Conservation (phyloP, 306 rosid genomes). For the Vigna radiata region DNA sequence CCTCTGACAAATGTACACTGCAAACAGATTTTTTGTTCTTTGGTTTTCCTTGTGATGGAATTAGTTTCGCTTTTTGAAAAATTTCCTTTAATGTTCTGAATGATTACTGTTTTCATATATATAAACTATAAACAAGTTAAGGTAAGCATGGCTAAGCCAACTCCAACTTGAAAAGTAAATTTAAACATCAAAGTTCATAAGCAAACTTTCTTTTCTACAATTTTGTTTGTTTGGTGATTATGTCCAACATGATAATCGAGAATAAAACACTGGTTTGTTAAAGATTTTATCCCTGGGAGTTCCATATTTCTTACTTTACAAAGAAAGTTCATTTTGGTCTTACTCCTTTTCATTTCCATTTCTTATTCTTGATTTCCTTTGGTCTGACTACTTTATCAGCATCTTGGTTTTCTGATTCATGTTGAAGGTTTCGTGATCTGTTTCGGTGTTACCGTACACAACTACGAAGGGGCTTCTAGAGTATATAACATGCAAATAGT, state of each 20-base stretch:
- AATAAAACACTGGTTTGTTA: not conserved
- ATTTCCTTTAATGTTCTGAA: not conserved
- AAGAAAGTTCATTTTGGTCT: constrained; percentile 3
- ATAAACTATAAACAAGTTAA: not conserved
- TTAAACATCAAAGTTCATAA: not conserved
- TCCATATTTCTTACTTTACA: not conserved
- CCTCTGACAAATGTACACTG: not conserved
- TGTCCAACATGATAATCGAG: not conserved
- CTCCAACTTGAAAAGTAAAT: not conserved
- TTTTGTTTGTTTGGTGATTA: not conserved
- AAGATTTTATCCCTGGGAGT: not conserved
- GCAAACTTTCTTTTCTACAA: not conserved
- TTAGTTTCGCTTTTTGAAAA: not conserved
- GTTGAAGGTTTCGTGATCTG: constrained; percentile 2
- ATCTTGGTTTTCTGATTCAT: no score
- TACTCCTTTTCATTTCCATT: not conserved
- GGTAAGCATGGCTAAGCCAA: not conserved
- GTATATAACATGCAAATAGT: no score
- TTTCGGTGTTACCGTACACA: constrained; percentile 28
- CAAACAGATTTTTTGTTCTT: constrained; percentile 6
- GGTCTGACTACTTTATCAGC: no score
- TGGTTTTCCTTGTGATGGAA: not conserved
- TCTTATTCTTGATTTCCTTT: not conserved
- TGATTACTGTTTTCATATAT: constrained; percentile 5
- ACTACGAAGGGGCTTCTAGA: no score